phyloP scores from a whole-genome alignment of 208 protist genomes.

The Herpetomonas tarakana region DNA sequence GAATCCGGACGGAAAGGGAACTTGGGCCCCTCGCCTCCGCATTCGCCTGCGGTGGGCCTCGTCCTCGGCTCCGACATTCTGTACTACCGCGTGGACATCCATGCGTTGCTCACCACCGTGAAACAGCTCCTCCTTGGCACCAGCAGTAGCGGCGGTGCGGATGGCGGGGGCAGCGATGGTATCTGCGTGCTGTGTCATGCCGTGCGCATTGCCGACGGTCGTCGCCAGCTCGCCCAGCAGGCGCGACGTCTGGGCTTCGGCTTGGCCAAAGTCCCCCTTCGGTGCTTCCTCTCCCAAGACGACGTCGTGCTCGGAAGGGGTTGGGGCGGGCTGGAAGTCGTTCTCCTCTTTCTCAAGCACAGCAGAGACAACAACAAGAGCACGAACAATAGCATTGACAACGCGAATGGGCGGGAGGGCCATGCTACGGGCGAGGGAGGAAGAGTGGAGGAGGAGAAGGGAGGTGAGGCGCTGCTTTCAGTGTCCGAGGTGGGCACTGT shows the following conservation, averaged over 20 bases:
- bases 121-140: slow-evolving; percentile 17
- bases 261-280: slow-evolving; percentile 35
- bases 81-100: slow-evolving; percentile 67
- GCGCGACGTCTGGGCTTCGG: slow-evolving; percentile 31
- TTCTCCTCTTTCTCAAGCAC: slow-evolving; percentile 24
- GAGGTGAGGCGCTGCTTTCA: neutral
- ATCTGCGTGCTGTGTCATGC: slow-evolving; percentile 48
- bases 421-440: neutral
- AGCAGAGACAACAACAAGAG: neutral
- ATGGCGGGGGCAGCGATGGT: neutral
- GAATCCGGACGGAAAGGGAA: no score
- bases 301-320: slow-evolving; percentile 17
- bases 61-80: slow-evolving; percentile 65
- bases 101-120: slow-evolving; percentile 35
- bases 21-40: neutral
- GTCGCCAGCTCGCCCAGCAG: slow-evolving; percentile 19
- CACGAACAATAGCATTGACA: neutral
- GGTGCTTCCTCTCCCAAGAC: slow-evolving; percentile 18
- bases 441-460: no score
- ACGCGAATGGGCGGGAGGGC: neutral
- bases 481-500: neutral
- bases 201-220: slow-evolving; percentile 55
- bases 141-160: neutral
- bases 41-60: slow-evolving; percentile 8
- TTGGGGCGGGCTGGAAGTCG: slow-evolving; percentile 42